Base-by-base conservation (phyloP, 495 filamentous ascomycete genomes). In the Lophiotrema nucula region DNA sequence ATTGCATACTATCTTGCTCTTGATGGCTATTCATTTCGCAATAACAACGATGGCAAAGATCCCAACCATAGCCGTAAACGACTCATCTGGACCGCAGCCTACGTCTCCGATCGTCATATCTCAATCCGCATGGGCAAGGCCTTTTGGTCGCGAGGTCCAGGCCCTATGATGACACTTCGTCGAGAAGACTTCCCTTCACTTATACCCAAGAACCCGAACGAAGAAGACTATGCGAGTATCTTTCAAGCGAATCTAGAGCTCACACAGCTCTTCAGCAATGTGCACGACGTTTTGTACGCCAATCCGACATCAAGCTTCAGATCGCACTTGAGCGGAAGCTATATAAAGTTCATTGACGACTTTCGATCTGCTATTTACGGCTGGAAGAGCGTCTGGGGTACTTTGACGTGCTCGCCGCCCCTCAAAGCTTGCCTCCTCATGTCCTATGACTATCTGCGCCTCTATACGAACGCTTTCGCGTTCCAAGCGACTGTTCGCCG, bases 331-430 rank as follows among this genome's bases (percentile, higher is more conserved):
- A 81, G 80, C 69, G 83, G 83, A 3, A 77, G 83, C 56, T 86
- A 86, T 58, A 83, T 84, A 38, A 85, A 84, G 67, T 83, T 83
- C 65, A 81, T 83, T 22, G 83, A 86, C 67, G 83, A 86, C 62
- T 85, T 85, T 60, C 79, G 82, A 0, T 74, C 79, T 13, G 79
- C 78, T 10, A 84, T 86, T 13, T 70, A 81, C 53, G 77, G 78
- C 27, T 86, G 83, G 83, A 83, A 86, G 62, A 81, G 78, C 25
- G 73, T 78, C 8, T 86, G 82, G 83, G 82, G 82, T 10, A 79
- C 76, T 27, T 64, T 85, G 33, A 74, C 76, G 18, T 70, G 62
- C 64, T 84, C 83, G 4, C 67, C 76, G 4, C 76, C 76, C 2
- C 77, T 86, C 47, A 82, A 81, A 56, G 75, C 76, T 18, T 83